Evolutionary conservation across 1,284 basidiomycete genomes (phyloP).

Genomic region (Thecaphora frezii): DNA sequence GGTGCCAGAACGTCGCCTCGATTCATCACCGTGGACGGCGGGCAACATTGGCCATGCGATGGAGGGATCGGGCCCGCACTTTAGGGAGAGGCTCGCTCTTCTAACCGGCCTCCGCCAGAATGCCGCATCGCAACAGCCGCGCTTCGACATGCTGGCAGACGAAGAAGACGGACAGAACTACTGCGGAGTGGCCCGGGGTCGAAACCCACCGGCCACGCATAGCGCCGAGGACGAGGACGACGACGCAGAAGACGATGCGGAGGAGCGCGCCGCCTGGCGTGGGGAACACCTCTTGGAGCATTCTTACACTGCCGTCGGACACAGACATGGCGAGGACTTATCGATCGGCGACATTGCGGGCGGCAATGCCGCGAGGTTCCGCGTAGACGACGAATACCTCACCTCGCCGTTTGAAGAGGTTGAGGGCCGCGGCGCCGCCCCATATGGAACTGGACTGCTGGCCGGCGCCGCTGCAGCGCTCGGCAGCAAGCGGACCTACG

Average conservation of each 20-base stretch:
- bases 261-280: conserved; percentile 7
- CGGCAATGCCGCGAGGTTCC: conserved; percentile 7
- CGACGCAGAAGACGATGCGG: conserved; percentile 13
- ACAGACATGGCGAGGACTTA: conserved; percentile 11
- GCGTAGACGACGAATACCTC: conserved; percentile 14
- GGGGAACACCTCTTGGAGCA: conserved; percentile 16
- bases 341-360: conserved; percentile 23
- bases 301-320: conserved; percentile 18
- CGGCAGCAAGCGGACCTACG: conserved; percentile 9
- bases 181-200: background rate
- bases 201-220: background rate
- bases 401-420: conserved; percentile 46
- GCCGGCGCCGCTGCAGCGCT: conserved; percentile 1
- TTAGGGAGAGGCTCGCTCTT: conserved; percentile 43
- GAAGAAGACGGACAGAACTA: conserved; percentile 34
- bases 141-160: conserved; percentile 56
- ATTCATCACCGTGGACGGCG: conserved; percentile 24
- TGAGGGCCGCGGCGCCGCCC: conserved; percentile 1
- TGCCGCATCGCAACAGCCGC: conserved; percentile 13
- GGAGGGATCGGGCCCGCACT: conserved; percentile 48
- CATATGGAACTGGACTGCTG: background rate
- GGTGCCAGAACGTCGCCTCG: conserved; percentile 1
- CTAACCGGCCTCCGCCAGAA: conserved; percentile 37
- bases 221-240: conserved; percentile 14
- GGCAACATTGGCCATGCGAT: conserved; percentile 48